These are phyloP conservation scores for Grosmannia clavigera DNA, from an alignment of 2,329 filamentous ascomycete species.

Conservation along the genomic window DNA sequence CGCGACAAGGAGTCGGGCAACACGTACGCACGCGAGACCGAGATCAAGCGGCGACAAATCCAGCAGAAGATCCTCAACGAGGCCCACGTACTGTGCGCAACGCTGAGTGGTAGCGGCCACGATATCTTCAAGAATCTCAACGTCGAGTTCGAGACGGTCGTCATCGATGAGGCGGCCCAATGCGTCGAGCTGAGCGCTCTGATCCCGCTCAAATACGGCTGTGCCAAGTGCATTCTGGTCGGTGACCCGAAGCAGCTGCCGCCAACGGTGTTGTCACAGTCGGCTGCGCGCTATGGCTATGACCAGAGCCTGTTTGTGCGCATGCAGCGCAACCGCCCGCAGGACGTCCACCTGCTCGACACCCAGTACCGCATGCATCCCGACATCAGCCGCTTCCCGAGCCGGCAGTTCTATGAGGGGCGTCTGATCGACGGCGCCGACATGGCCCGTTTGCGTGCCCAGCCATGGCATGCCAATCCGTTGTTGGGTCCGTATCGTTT, in stretches of 20 bases:
- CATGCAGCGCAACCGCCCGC: slow-evolving; percentile 86
- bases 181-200: slow-evolving; percentile 94
- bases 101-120: slow-evolving; percentile 87
- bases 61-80: slow-evolving; percentile 87
- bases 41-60: slow-evolving; percentile 69
- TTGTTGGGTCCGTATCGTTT: slow-evolving; percentile 89
- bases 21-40: slow-evolving; percentile 67
- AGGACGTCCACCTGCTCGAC: slow-evolving; percentile 87
- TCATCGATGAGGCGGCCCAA: slow-evolving; percentile 96
- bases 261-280: slow-evolving; percentile 88
- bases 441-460: slow-evolving; percentile 64
- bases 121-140: slow-evolving; percentile 93
- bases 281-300: slow-evolving; percentile 84
- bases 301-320: slow-evolving; percentile 97
- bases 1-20: slow-evolving; percentile 77
- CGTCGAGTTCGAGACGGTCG: slow-evolving; percentile 95
- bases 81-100: slow-evolving; percentile 88
- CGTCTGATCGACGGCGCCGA: slow-evolving; percentile 71
- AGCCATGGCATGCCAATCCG: slow-evolving; percentile 72
- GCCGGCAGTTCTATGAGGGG: slow-evolving; percentile 82
- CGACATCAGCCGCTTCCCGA: slow-evolving; percentile 85
- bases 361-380: slow-evolving; percentile 99
- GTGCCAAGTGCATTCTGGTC: slow-evolving; percentile 90
- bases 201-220: slow-evolving; percentile 95
- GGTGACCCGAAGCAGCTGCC: slow-evolving; percentile 96